Evolutionary conservation across 768 basidiomycete genomes (phyloP).

Genomic region (Russula olivacea): DNA sequence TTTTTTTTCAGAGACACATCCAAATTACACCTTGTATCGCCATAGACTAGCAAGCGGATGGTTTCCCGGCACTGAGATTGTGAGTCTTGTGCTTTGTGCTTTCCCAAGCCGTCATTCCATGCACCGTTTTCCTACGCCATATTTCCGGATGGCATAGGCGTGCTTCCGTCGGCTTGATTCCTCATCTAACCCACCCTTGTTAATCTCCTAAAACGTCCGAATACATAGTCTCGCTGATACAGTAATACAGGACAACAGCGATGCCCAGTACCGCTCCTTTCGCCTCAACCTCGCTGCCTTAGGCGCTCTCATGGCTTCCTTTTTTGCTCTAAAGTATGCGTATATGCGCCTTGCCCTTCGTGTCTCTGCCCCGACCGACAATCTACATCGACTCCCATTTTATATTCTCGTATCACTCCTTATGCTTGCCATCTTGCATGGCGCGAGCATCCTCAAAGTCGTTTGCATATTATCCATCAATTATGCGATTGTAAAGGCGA

Average conservation of each 20-base stretch:
- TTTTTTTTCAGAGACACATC: conserved; percentile 50
- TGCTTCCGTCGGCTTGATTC: background rate
- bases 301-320: conserved; percentile 42
- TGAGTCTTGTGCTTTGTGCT: conserved; percentile 30
- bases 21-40: conserved; percentile 63
- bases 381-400: conserved; percentile 47
- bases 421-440: conserved; percentile 73
- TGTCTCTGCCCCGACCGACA: conserved; percentile 29
- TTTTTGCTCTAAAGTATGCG: conserved; percentile 51
- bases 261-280: conserved; percentile 85
- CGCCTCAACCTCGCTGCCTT: conserved; percentile 72
- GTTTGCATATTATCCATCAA: conserved; percentile 63
- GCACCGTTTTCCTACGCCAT: background rate
- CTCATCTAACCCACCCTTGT: background rate
- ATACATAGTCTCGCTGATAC: background rate
- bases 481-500: conserved; percentile 52
- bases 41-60: conserved; percentile 64
- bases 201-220: background rate
- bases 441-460: conserved; percentile 74
- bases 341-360: conserved; percentile 34
- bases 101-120: background rate
- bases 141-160: background rate
- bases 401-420: conserved; percentile 53
- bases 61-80: conserved; percentile 74
- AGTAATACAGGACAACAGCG: conserved; percentile 74